Percentiles rank a stretch among this genome's conserved stretches.
These are phyloP conservation scores for Terfezia boudieri DNA, from an alignment of 495 filamentous ascomycete genomes.

Conservation along the genomic window DNA sequence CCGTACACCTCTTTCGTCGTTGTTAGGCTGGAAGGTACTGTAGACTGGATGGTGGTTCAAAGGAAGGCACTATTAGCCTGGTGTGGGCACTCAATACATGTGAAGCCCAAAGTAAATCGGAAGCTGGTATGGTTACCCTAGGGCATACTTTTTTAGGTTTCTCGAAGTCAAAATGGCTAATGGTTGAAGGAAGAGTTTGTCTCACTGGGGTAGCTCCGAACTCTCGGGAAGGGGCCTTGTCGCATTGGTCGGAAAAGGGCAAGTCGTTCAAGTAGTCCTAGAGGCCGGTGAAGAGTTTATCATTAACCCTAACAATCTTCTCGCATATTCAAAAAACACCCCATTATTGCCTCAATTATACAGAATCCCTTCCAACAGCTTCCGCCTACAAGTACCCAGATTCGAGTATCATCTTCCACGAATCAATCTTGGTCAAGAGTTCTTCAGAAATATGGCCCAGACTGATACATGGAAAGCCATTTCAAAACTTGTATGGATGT, in stretches of 20 bases:
- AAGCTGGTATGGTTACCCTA: conserved; percentile 32
- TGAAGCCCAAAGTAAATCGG: conserved; percentile 50
- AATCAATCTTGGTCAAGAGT: conserved; percentile 25
- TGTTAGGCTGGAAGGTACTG: conserved; percentile 75
- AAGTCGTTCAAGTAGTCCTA: conserved; percentile 62
- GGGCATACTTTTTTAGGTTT: conserved; percentile 1
- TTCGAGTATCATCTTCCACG: conserved; percentile 42
- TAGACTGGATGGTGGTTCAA: conserved; percentile 86
- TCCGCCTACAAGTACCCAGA: conserved; percentile 46
- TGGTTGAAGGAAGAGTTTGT: conserved; percentile 33
- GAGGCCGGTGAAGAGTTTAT: conserved; percentile 67
- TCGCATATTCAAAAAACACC: conserved; percentile 54
- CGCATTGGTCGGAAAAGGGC: conserved; percentile 61
- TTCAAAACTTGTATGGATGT: conserved; percentile 32
- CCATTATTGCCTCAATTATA: conserved; percentile 36
- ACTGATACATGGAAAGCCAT: conserved; percentile 48
- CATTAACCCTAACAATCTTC: conserved; percentile 58
- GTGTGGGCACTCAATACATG: conserved; percentile 70
- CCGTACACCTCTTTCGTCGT: conserved; percentile 64
- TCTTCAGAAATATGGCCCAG: conserved; percentile 44
- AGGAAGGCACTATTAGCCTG: conserved; percentile 71
- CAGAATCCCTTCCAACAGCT: conserved; percentile 47
- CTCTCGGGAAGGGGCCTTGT: conserved; percentile 72
- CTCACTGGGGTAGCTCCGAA: conserved; percentile 76
- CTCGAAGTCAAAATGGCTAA: conserved; percentile 21